Conservation (phyloP, 2,329 filamentous ascomycete species). For the Ophiostoma angusticollis region DNA sequence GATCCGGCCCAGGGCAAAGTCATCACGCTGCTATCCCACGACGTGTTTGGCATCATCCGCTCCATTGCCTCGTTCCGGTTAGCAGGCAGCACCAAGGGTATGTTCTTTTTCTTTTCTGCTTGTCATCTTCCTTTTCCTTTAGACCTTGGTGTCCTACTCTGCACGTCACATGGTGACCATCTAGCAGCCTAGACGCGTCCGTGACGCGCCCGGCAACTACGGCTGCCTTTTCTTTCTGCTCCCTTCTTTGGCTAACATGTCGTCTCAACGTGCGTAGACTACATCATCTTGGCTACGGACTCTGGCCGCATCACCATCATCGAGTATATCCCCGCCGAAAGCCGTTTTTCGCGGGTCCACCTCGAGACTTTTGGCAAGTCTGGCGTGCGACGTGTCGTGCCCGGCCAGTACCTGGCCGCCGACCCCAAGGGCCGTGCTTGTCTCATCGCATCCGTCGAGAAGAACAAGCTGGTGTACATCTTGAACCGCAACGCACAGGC, state of each 20-base stretch:
- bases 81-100: constrained; percentile 92
- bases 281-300: constrained; percentile 89
- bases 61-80: constrained; percentile 79
- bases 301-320: constrained; percentile 90
- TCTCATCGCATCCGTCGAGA: constrained; percentile 86
- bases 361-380: constrained; percentile 98
- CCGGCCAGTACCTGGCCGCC: constrained; percentile 88
- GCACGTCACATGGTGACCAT: constrained; percentile 59
- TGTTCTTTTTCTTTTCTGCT: constrained; percentile 29
- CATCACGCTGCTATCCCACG: constrained; percentile 73
- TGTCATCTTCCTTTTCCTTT: constrained; percentile 86
- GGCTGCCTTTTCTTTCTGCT: too few relatives aligned
- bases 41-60: constrained; percentile 92
- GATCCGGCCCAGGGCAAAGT: constrained; percentile 79
- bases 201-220: neutral
- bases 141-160: constrained; percentile 83
- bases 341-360: constrained; percentile 78
- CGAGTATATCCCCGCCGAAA: constrained; percentile 78
- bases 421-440: constrained; percentile 95
- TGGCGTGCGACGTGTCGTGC: constrained; percentile 81
- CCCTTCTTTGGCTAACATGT: constrained; percentile 4
- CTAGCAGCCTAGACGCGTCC: constrained; percentile 29
- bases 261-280: constrained; percentile 68
- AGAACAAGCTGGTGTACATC: constrained; percentile 99
- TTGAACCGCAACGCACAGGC: constrained; percentile 91